Evolutionary conservation across 805 yeast species (phyloP), one percentile per base, ranked within the genome.

Genomic region (Cyberlindnera americana): DNA sequence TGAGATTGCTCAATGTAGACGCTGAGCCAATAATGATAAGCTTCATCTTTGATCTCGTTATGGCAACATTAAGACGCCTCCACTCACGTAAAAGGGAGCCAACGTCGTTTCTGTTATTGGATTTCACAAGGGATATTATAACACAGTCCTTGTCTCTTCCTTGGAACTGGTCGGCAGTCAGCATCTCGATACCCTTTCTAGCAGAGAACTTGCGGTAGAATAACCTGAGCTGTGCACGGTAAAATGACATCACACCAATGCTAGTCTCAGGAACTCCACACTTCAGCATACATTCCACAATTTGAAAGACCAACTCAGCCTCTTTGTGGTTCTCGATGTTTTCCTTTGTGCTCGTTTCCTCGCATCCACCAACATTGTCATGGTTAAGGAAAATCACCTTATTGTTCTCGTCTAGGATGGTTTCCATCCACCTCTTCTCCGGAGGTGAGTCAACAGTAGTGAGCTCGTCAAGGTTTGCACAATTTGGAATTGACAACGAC

Each of bases 91-190:
- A 64, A 31, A 93, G 67, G 21, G 84, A 84, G 0, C 98, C 98
- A 1, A 85, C 80, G 29, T 68, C 70, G 9, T 70, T 66, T 16
- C 73, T 73, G 2, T 67, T 69, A 57, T 90, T 89, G 5, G 95
- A 82, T 35, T 96, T 68, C 3, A 93, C 99, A 50, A 93, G 66
- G 0, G 98, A 91, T 3, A 93, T 85, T 6, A 93, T 78, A 13
- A 93, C 77, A 55, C 96, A 85, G 23, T 87, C 91, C 54, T 91
- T 93, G 61, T 93, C 99, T 40, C 97, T 72, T 0, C 99, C 99
- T 63, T 93, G 99, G 54, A 84, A 91, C 55, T 83, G 87, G 61
- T 93, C 99, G 0, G 97, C 98, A 0, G 99, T 93, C 41, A 91
- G 66, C 23, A 86, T 72, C 50, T 93, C 98, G 22, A 93, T 62